phyloP scores from a whole-genome alignment of 306 rosid genomes.

The Casuarina equisetifolia region DNA sequence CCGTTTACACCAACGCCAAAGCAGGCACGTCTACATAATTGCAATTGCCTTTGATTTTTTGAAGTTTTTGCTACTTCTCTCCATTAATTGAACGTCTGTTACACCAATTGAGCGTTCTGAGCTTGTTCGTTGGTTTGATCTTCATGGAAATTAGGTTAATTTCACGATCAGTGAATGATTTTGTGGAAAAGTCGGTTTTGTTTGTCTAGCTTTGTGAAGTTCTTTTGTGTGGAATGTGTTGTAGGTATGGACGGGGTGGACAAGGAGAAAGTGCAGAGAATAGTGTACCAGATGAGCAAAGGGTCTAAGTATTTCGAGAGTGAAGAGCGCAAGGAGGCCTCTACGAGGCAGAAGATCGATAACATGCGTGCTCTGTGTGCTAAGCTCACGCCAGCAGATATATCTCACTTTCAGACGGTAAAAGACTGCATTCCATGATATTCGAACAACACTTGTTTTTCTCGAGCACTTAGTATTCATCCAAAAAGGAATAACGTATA shows the following conservation, averaged over 20 bases:
- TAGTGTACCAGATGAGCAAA: conserved; percentile 92
- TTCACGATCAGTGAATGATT: not conserved
- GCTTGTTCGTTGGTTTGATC: not conserved
- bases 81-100: not conserved
- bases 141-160: not conserved
- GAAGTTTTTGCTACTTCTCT: not conserved
- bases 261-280: conserved; percentile 83
- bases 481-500: not conserved
- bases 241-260: conserved; percentile 97
- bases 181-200: not conserved
- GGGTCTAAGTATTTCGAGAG: conserved; percentile 88
- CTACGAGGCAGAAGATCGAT: conserved; percentile 66
- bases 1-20: conserved; percentile 86
- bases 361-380: conserved; percentile 52
- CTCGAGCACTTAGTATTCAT: not conserved
- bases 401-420: conserved; percentile 62
- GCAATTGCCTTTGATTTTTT: not conserved
- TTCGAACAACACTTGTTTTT: not conserved
- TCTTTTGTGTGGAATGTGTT: not conserved
- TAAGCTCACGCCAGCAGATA: conserved; percentile 55
- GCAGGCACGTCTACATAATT: conserved; percentile 50
- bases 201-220: not conserved
- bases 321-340: conserved; percentile 86
- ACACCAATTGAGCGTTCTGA: not conserved
- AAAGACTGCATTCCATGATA: not conserved